phyloP scores from a whole-genome alignment of 1,284 basidiomycete species.

The Cutaneotrichosporon sp. region DNA sequence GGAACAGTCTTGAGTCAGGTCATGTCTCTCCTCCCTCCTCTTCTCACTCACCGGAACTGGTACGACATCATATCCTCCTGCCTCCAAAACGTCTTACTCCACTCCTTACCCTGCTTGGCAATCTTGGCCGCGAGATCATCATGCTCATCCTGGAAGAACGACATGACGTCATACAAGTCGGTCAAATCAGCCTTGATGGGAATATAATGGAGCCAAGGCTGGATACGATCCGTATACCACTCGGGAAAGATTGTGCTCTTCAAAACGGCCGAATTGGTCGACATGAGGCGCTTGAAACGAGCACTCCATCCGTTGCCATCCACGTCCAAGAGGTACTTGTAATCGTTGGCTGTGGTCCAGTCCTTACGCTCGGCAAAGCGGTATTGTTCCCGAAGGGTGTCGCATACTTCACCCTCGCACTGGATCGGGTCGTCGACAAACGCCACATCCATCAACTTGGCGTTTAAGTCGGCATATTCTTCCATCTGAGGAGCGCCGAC shows the following conservation, averaged over 20 bases:
- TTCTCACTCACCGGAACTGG: slow-evolving; percentile 58
- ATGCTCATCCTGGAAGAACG: slow-evolving; percentile 63
- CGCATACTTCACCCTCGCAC: slow-evolving; percentile 57
- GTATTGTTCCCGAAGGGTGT: slow-evolving; percentile 55
- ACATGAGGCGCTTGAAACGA: slow-evolving; percentile 51
- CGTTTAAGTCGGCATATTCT: slow-evolving; percentile 53
- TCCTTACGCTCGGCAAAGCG: slow-evolving; percentile 57
- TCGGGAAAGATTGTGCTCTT: slow-evolving; percentile 56
- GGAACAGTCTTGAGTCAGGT: slow-evolving; percentile 28
- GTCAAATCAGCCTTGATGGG: slow-evolving; percentile 57
- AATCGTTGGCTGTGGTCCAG: slow-evolving; percentile 57
- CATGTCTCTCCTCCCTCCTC: neutral
- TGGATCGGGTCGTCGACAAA: slow-evolving; percentile 50
- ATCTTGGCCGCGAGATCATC: slow-evolving; percentile 62
- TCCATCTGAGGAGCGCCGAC: slow-evolving; percentile 55
- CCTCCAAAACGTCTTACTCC: slow-evolving; percentile 65
- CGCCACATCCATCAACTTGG: slow-evolving; percentile 53
- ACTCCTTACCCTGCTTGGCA: slow-evolving; percentile 60
- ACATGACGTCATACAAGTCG: slow-evolving; percentile 56
- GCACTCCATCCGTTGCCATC: slow-evolving; percentile 55
- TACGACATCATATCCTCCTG: slow-evolving; percentile 66
- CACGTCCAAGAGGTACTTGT: slow-evolving; percentile 38
- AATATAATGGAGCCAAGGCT: slow-evolving; percentile 56
- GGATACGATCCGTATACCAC: slow-evolving; percentile 54
- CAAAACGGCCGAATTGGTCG: slow-evolving; percentile 52